A percentile compares a stretch with the other conserved stretches of the same genome.
phyloP scores from a whole-genome alignment of 1,284 basidiomycete genomes.

The Athelia sp. region DNA sequence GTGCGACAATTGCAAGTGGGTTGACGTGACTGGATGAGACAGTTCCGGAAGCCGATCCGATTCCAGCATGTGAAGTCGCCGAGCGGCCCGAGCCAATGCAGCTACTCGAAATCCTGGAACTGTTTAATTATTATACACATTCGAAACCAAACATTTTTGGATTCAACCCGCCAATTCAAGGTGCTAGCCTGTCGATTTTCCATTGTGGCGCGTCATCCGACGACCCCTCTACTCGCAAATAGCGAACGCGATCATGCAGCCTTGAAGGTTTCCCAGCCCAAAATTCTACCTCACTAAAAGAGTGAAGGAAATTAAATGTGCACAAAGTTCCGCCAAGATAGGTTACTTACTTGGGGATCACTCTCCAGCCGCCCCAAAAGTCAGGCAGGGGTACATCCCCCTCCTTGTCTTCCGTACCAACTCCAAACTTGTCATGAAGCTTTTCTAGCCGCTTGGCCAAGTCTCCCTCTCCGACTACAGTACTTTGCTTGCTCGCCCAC shows the following conservation, averaged over 20 bases:
- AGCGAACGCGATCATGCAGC: conserved; percentile 85
- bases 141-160: too few relatives aligned
- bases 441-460: conserved; percentile 60
- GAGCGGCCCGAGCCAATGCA: too few relatives aligned
- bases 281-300: conserved; percentile 73
- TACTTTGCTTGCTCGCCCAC: conserved; percentile 89
- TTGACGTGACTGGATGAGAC: too few relatives aligned
- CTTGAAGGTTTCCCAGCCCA: conserved; percentile 90
- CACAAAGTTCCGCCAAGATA: background rate
- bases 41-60: too few relatives aligned
- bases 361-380: conserved; percentile 96
- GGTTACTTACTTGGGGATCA: conserved; percentile 79
- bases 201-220: conserved; percentile 50
- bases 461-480: conserved; percentile 66
- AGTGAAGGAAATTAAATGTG: conserved; percentile 1
- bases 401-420: conserved; percentile 34
- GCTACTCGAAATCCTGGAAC: too few relatives aligned
- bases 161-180: conserved; percentile 36
- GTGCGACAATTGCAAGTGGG: too few relatives aligned
- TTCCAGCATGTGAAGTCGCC: too few relatives aligned
- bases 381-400: conserved; percentile 75
- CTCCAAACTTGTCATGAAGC: conserved; percentile 57
- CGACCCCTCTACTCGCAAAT: conserved; percentile 55
- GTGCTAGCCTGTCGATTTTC: conserved; percentile 74
- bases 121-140: too few relatives aligned